These are phyloP conservation scores for Blastomyces parvus DNA, from an alignment of 2,329 filamentous ascomycete genomes.

Conservation along the genomic window DNA sequence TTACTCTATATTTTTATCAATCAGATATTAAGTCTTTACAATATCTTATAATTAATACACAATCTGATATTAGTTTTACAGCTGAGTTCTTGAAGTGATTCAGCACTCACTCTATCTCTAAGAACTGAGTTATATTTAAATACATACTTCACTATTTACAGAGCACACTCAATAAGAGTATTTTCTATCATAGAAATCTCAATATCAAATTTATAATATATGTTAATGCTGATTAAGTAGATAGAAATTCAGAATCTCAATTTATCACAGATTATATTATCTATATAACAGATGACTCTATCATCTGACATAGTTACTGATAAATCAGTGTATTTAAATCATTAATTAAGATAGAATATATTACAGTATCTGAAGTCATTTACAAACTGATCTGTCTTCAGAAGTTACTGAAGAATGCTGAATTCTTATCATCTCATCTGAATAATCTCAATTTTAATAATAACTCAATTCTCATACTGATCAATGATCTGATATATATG, in stretches of 20 bases:
- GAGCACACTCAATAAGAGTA: background rate
- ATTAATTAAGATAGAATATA: background rate
- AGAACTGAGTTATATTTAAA: background rate
- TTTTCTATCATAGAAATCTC: background rate
- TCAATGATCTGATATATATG: background rate
- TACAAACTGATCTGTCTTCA: background rate
- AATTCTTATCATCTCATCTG: background rate
- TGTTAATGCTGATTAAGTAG: background rate
- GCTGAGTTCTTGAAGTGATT: background rate
- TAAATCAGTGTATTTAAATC: background rate
- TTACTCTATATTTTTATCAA: too few relatives aligned
- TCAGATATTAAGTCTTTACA: too few relatives aligned
- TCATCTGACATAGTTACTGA: background rate
- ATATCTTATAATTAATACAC: too few relatives aligned
- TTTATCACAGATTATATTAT: background rate
- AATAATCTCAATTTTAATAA: background rate
- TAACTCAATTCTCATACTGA: background rate
- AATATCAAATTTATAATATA: background rate
- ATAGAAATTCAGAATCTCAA: background rate
- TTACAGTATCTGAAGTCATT: too few relatives aligned
- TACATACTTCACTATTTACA: background rate
- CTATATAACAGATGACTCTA: background rate
- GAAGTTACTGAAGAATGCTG: background rate
- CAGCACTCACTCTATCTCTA: background rate
- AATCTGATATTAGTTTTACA: background rate